Conservation (phyloP, 139 green algal genomes). For the Tetradesmus obliquus region DNA sequence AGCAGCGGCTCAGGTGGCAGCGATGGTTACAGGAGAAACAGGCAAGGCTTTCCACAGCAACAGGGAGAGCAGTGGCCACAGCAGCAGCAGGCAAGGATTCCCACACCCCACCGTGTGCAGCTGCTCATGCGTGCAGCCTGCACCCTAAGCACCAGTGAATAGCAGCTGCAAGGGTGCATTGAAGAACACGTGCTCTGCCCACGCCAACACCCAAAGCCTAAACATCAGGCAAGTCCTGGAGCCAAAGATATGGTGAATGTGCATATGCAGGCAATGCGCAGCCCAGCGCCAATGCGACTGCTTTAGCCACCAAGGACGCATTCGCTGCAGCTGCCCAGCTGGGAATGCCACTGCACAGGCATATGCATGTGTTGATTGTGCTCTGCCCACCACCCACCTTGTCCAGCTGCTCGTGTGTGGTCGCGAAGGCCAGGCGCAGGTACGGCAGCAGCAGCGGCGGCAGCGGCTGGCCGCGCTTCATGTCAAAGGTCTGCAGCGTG, state of each 20-base stretch:
- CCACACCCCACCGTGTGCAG: too few species aligned
- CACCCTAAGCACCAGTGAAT: too few species aligned
- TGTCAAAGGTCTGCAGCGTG: constrained; percentile 60
- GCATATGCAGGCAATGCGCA: too few species aligned
- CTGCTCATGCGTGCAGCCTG: too few species aligned
- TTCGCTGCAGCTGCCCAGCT: too few species aligned
- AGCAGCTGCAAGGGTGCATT: too few species aligned
- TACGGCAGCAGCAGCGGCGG: constrained; percentile 82
- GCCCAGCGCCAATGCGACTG: too few species aligned
- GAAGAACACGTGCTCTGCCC: too few species aligned
- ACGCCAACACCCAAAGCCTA: too few species aligned
- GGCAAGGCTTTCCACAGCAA: background rate
- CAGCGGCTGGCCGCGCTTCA: constrained; percentile 57
- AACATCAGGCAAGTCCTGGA: too few species aligned
- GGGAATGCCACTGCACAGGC: background rate
- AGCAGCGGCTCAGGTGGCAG: background rate
- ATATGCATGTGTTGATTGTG: background rate
- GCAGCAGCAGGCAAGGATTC: background rate
- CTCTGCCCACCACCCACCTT: background rate
- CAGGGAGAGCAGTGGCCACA: background rate
- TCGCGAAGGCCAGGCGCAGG: constrained; percentile 79
- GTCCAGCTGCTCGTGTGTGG: constrained; percentile 59
- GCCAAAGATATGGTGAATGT: too few species aligned
- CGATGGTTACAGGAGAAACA: background rate
- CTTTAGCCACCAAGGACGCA: too few species aligned